Conservation (phyloP, 2,329 filamentous ascomycete species). For the Colletotrichum sp. region DNA sequence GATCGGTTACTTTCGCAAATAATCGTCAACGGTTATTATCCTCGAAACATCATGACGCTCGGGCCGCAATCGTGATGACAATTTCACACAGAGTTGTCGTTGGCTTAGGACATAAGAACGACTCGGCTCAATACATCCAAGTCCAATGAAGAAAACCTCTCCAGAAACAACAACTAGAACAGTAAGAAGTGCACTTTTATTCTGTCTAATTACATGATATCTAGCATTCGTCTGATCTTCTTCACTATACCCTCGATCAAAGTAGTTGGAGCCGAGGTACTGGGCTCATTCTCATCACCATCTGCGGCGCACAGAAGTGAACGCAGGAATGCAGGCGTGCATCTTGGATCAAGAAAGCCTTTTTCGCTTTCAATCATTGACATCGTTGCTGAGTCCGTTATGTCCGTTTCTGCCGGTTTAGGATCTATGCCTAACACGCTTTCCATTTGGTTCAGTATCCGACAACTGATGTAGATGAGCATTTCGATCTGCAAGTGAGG, state of each 20-base stretch:
- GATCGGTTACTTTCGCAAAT: too few species aligned
- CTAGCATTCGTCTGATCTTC: neutral
- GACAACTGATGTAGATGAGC: neutral
- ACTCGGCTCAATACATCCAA: too few species aligned
- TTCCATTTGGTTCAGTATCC: neutral
- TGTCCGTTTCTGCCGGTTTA: rapidly evolving
- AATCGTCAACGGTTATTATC: too few species aligned
- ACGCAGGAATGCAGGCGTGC: neutral
- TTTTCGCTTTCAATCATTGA: rapidly evolving
- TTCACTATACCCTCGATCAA: neutral
- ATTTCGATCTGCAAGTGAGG: neutral
- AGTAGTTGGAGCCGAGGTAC: neutral
- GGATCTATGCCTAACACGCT: neutral
- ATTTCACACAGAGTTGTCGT: too few species aligned
- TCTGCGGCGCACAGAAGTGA: neutral
- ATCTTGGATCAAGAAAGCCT: neutral
- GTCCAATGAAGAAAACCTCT: too few species aligned
- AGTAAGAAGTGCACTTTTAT: rapidly evolving
- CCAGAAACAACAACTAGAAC: rapidly evolving
- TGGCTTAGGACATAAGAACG: rapidly evolving
- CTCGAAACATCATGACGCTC: too few species aligned
- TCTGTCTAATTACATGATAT: neutral
- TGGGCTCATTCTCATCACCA: rapidly evolving
- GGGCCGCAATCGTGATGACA: too few species aligned
- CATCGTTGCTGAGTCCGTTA: neutral